A percentile compares a stretch with the other conserved stretches of the same genome.
Evolutionary conservation across 306 rosid species (phyloP).

Genomic region (Sphenostylis stenocarpa): DNA sequence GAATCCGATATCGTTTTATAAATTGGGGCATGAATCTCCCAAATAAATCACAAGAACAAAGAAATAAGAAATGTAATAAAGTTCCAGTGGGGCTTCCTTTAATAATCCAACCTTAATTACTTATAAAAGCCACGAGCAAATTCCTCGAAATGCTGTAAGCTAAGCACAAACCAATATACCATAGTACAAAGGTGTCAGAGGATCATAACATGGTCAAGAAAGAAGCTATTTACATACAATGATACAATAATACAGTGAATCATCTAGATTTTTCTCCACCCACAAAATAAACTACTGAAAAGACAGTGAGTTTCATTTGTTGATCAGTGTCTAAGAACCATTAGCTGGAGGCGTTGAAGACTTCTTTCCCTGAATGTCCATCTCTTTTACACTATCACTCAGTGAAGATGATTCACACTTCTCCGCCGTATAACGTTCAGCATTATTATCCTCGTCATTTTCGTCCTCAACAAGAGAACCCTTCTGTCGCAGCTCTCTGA

Average conservation of each 20-base stretch:
- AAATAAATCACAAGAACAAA: background rate
- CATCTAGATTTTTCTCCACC: conserved; percentile 12
- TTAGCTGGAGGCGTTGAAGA: conserved; percentile 45
- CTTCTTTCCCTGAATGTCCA: conserved; percentile 51
- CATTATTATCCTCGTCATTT: conserved; percentile 47
- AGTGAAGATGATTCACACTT: conserved; percentile 51
- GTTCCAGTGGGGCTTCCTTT: background rate
- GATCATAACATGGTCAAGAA: conserved; percentile 3
- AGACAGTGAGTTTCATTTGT: conserved; percentile 27
- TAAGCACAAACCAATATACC: background rate
- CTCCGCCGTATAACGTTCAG: conserved; percentile 32
- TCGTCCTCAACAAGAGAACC: conserved; percentile 63
- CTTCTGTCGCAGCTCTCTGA: conserved; percentile 62
- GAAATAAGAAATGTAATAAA: background rate
- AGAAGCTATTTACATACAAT: conserved; percentile 29
- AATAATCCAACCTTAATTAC: background rate
- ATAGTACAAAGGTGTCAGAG: background rate
- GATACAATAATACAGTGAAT: conserved; percentile 30
- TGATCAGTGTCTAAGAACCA: conserved; percentile 48
- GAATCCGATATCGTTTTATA: too few relatives aligned
- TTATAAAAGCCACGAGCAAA: background rate
- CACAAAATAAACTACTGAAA: conserved; percentile 16
- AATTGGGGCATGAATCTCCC: too few relatives aligned
- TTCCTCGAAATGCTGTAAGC: conserved; percentile 2
- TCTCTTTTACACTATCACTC: conserved; percentile 65